Percentiles rank a stretch among this genome's conserved stretches.
Evolutionary conservation across 2,329 filamentous ascomycete genomes (phyloP).

Genomic region (Thelonectria olida): DNA sequence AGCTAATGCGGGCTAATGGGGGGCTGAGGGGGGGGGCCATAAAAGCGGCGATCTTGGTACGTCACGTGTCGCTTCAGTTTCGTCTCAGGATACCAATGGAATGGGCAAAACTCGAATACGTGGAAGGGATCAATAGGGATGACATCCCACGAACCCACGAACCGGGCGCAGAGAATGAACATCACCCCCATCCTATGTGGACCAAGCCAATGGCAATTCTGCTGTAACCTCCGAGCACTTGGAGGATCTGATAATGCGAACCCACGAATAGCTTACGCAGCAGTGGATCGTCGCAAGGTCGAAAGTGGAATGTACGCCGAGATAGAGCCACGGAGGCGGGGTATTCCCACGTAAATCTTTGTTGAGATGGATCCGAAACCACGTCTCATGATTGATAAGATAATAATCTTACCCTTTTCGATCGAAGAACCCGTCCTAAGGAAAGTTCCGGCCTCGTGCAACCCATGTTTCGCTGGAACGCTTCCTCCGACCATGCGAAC

Average conservation of each 20-base stretch:
- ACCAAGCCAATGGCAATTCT: background rate
- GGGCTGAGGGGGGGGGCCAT: no score
- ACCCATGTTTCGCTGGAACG: background rate
- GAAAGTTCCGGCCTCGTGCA: background rate
- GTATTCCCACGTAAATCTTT: background rate
- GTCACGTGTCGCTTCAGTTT: no score
- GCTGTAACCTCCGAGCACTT: background rate
- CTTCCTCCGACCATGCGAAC: background rate
- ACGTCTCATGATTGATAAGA: conserved; percentile 20
- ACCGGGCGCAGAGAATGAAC: background rate
- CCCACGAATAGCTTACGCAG: conserved; percentile 3
- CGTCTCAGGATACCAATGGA: no score
- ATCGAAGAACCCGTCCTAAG: background rate
- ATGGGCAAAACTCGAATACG: background rate
- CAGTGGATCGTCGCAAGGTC: background rate
- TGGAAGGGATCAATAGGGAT: background rate
- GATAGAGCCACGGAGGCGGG: background rate
- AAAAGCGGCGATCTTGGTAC: no score
- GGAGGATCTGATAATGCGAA: conserved; percentile 5
- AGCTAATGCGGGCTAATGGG: no score
- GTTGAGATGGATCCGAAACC: conserved; percentile 11
- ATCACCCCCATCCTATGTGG: conserved; percentile 8
- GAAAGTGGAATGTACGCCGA: background rate
- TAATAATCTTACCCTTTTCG: background rate
- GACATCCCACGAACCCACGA: background rate